Percentiles rank a stretch among this genome's conserved stretches.
Conservation (phyloP, 164 flowering plant species). For the Vitis vinifera region DNA sequence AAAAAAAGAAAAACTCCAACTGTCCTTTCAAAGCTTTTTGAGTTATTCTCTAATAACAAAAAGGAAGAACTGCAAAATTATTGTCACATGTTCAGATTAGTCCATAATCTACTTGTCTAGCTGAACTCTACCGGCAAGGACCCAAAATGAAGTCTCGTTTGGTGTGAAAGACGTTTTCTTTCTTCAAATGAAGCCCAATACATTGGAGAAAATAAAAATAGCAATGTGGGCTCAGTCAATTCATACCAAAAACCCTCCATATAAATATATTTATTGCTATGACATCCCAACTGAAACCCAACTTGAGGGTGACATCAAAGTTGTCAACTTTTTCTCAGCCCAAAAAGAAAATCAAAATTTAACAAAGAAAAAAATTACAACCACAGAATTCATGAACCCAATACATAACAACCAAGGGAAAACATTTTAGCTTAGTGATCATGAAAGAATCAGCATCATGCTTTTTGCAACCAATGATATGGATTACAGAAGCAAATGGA, state of each 20-base stretch:
- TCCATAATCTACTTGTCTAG: too few species aligned
- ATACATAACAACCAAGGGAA: not conserved
- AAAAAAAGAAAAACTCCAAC: too few species aligned
- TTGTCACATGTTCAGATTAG: too few species aligned
- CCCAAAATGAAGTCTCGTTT: not conserved
- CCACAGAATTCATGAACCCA: not conserved
- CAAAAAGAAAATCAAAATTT: not conserved
- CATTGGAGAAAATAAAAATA: too few species aligned
- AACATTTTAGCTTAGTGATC: not conserved
- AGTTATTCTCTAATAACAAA: too few species aligned
- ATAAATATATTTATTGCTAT: not conserved
- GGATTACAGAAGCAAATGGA: not conserved
- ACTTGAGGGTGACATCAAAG: not conserved
- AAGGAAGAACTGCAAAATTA: too few species aligned
- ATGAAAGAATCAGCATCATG: not conserved
- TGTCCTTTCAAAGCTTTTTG: too few species aligned
- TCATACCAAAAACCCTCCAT: not conserved
- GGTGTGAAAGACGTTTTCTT: not conserved
- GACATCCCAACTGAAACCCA: not conserved
- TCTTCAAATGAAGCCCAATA: not conserved
- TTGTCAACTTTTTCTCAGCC: not conserved
- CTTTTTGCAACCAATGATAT: not conserved
- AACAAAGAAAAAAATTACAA: not conserved
- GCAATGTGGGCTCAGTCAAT: not conserved
- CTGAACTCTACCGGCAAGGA: too few species aligned